A percentile compares a stretch with the other conserved stretches of the same genome.
phyloP scores from a whole-genome alignment of 2,329 filamentous ascomycete genomes.

The Dendryphion nanum region DNA sequence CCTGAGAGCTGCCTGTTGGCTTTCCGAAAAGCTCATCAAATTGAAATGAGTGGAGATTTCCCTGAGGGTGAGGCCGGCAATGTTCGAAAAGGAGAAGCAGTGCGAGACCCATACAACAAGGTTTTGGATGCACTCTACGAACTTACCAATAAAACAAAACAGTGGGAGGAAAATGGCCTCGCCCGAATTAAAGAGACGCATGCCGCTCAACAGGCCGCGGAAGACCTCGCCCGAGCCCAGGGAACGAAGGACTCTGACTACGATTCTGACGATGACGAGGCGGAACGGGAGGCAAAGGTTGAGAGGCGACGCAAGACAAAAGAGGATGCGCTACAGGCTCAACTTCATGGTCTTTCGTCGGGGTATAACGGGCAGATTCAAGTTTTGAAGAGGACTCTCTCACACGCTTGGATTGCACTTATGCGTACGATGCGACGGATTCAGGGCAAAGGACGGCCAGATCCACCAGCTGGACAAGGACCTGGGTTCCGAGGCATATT shows the following conservation, averaged over 20 bases:
- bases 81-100: conserved; percentile 64
- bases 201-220: conserved; percentile 45
- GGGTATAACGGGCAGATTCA: conserved; percentile 71
- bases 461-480: conserved; percentile 60
- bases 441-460: conserved; percentile 69
- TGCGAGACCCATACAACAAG: conserved; percentile 80
- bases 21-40: conserved; percentile 82
- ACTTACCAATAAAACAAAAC: conserved; percentile 69
- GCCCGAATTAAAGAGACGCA: conserved; percentile 56
- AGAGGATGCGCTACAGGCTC: conserved; percentile 53
- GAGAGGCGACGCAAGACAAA: conserved; percentile 41
- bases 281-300: conserved; percentile 39
- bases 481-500: conserved; percentile 84
- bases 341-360: conserved; percentile 60
- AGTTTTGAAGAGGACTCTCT: conserved; percentile 78
- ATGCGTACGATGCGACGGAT: conserved; percentile 93
- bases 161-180: conserved; percentile 63
- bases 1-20: conserved; percentile 90
- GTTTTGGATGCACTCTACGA: conserved; percentile 86
- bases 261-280: conserved; percentile 53
- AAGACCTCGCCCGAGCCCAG: conserved; percentile 37
- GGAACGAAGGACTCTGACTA: conserved; percentile 40
- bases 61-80: conserved; percentile 73
- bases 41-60: conserved; percentile 74
- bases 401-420: conserved; percentile 90